Evolutionary conservation across 2,329 filamentous ascomycete genomes (phyloP).

Genomic region (Beauveria medogensis): DNA sequence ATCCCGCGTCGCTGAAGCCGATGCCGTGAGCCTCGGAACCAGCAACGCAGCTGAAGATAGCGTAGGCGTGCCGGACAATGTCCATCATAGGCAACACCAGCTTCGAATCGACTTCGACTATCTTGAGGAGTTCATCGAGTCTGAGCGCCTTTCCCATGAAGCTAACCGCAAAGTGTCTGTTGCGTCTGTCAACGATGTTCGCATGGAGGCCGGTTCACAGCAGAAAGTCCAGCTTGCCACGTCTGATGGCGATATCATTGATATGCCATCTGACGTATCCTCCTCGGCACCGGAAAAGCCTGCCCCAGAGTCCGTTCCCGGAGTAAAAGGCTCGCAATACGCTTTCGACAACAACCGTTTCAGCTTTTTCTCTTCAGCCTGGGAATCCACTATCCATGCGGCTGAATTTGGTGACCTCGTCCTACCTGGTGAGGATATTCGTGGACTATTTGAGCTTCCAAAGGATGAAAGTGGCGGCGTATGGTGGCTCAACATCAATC

Average conservation of each 20-base stretch:
- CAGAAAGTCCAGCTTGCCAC: slow-evolving; percentile 35
- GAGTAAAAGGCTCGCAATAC: slow-evolving; percentile 25
- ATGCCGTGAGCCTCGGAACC: slow-evolving; percentile 52
- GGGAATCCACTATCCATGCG: slow-evolving; percentile 88
- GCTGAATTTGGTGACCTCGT: slow-evolving; percentile 81
- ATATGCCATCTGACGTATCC: slow-evolving; percentile 41
- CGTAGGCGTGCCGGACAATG: slow-evolving; percentile 75
- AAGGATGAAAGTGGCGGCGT: slow-evolving; percentile 64
- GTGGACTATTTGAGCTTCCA: slow-evolving; percentile 69
- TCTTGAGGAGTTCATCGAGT: slow-evolving; percentile 80
- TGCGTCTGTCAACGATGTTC: slow-evolving; percentile 26
- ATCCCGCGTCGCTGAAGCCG: slow-evolving; percentile 52
- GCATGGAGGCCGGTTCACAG: slow-evolving; percentile 19
- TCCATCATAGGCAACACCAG: slow-evolving; percentile 51
- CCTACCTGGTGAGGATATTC: slow-evolving; percentile 81
- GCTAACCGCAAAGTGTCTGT: slow-evolving; percentile 42
- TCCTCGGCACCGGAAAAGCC: slow-evolving; percentile 39
- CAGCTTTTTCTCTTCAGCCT: slow-evolving; percentile 93
- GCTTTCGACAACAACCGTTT: slow-evolving; percentile 68
- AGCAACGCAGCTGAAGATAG: slow-evolving; percentile 74
- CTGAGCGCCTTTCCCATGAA: slow-evolving; percentile 41
- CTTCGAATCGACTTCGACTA: slow-evolving; percentile 88
- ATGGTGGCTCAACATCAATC: slow-evolving; percentile 98
- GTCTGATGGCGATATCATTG: slow-evolving; percentile 48
- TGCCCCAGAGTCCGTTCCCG: slow-evolving; percentile 24